Percentiles rank a stretch among this genome's conserved stretches.
Conservation (phyloP, 106 monocot species). For the Xerophyta viscosa region DNA sequence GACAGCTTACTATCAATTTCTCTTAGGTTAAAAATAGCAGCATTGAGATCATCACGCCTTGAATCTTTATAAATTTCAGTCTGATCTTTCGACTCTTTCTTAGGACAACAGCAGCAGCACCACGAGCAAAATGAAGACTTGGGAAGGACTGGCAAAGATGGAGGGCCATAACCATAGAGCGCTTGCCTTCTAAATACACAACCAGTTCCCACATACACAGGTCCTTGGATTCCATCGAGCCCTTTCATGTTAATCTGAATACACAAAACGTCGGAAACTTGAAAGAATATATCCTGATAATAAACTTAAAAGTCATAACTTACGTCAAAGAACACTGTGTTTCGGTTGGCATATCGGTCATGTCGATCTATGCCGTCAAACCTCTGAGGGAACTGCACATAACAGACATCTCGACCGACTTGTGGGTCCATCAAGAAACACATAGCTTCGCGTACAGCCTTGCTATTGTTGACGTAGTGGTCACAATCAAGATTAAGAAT, state of each 20-base stretch:
- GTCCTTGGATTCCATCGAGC: constrained; percentile 96
- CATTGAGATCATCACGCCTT: constrained; percentile 69
- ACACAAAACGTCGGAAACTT: not conserved
- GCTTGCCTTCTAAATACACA: constrained; percentile 91
- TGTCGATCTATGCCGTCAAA: constrained; percentile 97
- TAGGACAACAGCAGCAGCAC: constrained; percentile 47
- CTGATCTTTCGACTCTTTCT: constrained; percentile 53
- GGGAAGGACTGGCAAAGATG: constrained; percentile 60
- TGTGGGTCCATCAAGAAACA: constrained; percentile 97
- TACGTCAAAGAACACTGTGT: constrained; percentile 95
- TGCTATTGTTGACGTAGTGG: constrained; percentile 93
- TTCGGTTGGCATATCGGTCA: constrained; percentile 93
- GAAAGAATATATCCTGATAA: not conserved
- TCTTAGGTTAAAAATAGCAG: constrained; percentile 82
- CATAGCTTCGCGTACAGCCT: constrained; percentile 94
- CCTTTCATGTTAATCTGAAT: constrained; percentile 93
- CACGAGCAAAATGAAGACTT: constrained; percentile 64
- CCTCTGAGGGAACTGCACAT: constrained; percentile 89
- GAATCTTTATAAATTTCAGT: constrained; percentile 47
- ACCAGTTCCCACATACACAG: constrained; percentile 96
- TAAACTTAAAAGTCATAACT: constrained; percentile 7
- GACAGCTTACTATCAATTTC: constrained; percentile 96
- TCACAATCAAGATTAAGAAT: constrained; percentile 98
- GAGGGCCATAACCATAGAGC: constrained; percentile 88
- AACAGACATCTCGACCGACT: constrained; percentile 76